phyloP scores from a whole-genome alignment of 2,329 filamentous ascomycete genomes.

The Magnaporthales sp. region DNA sequence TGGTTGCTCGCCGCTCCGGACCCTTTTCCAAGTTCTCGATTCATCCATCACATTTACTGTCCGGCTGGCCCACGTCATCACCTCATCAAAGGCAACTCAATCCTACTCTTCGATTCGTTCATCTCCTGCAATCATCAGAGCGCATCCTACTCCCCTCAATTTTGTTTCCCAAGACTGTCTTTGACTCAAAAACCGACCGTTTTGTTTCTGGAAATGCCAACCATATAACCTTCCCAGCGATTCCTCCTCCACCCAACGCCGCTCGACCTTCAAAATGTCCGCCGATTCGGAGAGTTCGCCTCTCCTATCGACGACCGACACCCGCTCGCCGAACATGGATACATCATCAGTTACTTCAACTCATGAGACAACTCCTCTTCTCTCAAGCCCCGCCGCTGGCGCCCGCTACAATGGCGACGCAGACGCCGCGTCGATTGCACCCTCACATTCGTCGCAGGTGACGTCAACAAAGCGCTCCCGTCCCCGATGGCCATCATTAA shows the following conservation, averaged over 20 bases:
- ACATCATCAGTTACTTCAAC: conserved; percentile 9
- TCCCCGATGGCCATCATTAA: conserved; percentile 64
- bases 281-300: conserved; percentile 32
- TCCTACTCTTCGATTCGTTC: background rate
- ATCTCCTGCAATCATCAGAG: background rate
- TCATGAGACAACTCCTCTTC: conserved; percentile 44
- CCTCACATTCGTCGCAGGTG: conserved; percentile 15
- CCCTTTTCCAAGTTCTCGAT: background rate
- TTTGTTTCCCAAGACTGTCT: background rate
- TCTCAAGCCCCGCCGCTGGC: conserved; percentile 27
- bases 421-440: conserved; percentile 18
- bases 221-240: background rate
- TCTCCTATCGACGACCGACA: conserved; percentile 27
- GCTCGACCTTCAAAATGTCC: conserved; percentile 25
- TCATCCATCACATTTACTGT: background rate
- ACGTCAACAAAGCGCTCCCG: conserved; percentile 20
- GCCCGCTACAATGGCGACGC: conserved; percentile 24
- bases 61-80: conserved; percentile 1
- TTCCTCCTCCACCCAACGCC: background rate
- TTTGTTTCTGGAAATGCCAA: background rate
- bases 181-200: background rate
- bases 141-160: background rate
- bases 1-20: background rate
- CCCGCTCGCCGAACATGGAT: conserved; percentile 13
- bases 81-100: background rate